Base-by-base conservation (phyloP, 2,329 filamentous ascomycete genomes). In the Claviceps citrina region DNA sequence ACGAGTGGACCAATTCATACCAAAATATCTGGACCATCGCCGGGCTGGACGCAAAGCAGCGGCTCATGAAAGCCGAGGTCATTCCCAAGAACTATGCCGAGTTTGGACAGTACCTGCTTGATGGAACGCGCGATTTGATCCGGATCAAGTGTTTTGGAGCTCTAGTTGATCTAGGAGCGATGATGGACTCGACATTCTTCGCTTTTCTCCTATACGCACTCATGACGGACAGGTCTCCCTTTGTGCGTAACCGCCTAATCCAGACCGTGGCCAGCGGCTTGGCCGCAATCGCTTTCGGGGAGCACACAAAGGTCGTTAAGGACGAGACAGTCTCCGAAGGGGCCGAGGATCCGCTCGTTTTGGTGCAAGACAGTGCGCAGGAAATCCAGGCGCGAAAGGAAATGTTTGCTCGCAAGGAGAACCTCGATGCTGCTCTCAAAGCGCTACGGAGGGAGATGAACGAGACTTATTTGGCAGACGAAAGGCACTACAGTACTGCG, bases 1-100 rank as follows among this genome's bases (percentile, higher is more conserved):
- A 82, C 51, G 76, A 81, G 52, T 81, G 78, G 69, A 73, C 73
- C 13, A 65, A 71, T 44, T 80, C 76, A 3, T 79, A 78, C 51
- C 75, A 80, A 44, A 82, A 81, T 45, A 67, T 77, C 40, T 76
- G 74, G 66, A 78, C 77, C 15, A 66, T 69, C 45, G 71, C 77
- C 15, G 72, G 72, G 4, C 57, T 81, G 32, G 69, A 76, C 41
- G 77, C 76, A 41, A 73, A 77, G 51, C 66, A 68, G 50, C 64
- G 62, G 31, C 58, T 81, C 38, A 80, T 80, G 76, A 77, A 78
- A 57, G 71, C 71, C 3, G 67, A 70, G 13, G 67, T 79, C 13
- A 76, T 80, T 26, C 66, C 69, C 1, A 54, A 61, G 25, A 62
- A 67, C 31, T 66, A 68, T 1, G 47, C 71, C 28, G 68, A 75